Percentiles rank a stretch among this genome's conserved stretches.
Evolutionary conservation across 371 early-diverging fungal genomes (phyloP).

Genomic region (Mortierella sp.): DNA sequence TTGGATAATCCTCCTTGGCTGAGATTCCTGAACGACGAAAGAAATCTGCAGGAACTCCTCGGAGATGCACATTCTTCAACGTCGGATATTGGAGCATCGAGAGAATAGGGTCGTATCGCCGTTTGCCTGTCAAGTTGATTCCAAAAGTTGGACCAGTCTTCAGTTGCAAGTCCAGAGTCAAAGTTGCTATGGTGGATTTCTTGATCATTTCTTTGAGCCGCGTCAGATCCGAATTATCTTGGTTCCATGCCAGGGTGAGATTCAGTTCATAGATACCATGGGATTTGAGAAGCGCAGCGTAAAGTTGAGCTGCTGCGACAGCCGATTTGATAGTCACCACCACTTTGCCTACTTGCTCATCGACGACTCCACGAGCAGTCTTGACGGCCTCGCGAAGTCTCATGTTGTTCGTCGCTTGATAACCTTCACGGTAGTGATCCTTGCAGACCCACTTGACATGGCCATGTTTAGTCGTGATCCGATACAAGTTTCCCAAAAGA

Average conservation of each 20-base stretch:
- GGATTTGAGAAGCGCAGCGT: not conserved
- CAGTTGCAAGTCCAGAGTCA: not conserved
- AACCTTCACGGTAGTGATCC: conserved; percentile 6
- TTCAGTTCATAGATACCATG: conserved; percentile 4
- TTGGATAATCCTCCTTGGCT: not conserved
- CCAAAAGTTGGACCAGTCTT: not conserved
- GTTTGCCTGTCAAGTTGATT: conserved; percentile 1
- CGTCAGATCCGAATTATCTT: not conserved
- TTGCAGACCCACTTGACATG: conserved; percentile 12
- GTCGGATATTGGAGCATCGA: not conserved
- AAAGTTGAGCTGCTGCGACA: conserved; percentile 1
- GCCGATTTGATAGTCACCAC: not conserved
- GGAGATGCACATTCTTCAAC: conserved; percentile 1
- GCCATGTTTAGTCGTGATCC: not conserved
- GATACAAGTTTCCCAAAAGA: too few relatives aligned
- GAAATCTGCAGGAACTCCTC: conserved; percentile 1
- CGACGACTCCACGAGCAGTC: not conserved
- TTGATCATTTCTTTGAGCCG: conserved; percentile 4
- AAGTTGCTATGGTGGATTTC: not conserved
- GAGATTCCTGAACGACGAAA: conserved; percentile 5
- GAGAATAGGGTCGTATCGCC: conserved; percentile 4
- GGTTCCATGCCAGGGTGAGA: conserved; percentile 1
- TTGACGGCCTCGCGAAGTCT: conserved; percentile 3
- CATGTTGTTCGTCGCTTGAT: not conserved
- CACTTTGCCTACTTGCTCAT: conserved; percentile 8